phyloP scores from a whole-genome alignment of 2,329 filamentous ascomycete genomes.

The Penicillium hesseltinei region DNA sequence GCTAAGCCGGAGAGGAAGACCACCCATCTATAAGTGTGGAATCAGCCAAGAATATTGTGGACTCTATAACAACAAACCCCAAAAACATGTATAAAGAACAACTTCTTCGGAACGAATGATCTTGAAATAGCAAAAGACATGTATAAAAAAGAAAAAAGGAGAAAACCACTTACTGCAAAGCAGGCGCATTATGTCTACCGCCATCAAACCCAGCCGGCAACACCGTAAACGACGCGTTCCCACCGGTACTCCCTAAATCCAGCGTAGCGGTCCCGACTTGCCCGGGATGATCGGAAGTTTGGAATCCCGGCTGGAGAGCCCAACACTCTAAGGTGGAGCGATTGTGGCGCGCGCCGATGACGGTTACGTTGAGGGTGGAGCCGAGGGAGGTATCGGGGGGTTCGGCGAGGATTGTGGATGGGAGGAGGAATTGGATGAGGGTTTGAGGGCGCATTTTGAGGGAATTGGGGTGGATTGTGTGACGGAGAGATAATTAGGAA shows the following conservation, averaged over 20 bases:
- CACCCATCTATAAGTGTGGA: conserved; percentile 29
- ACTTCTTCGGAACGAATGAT: background rate
- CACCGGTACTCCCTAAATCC: conserved; percentile 32
- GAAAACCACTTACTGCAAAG: conserved; percentile 38
- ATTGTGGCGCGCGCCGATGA: conserved; percentile 38
- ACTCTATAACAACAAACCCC: background rate
- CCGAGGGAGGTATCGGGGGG: conserved; percentile 4
- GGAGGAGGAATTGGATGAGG: conserved; percentile 13
- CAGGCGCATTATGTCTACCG: conserved; percentile 45
- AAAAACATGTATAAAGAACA: background rate
- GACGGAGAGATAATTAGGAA: background rate
- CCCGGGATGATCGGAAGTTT: conserved; percentile 33
- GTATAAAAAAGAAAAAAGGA: background rate
- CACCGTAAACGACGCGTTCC: conserved; percentile 39
- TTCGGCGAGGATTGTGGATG: conserved; percentile 7
- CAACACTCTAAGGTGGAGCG: conserved; percentile 49
- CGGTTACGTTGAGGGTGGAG: conserved; percentile 44
- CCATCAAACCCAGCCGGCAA: conserved; percentile 41
- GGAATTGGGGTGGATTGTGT: background rate
- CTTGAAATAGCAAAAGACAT: background rate
- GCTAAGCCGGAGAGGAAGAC: conserved; percentile 43
- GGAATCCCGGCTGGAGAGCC: conserved; percentile 42
- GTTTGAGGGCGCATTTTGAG: conserved; percentile 15
- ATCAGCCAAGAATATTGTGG: background rate
- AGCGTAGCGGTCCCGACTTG: conserved; percentile 32